Percentiles rank a stretch among this genome's conserved stretches.
These are phyloP conservation scores for Barnettozyma populi DNA, from an alignment of 805 yeast species.

Conservation along the genomic window DNA sequence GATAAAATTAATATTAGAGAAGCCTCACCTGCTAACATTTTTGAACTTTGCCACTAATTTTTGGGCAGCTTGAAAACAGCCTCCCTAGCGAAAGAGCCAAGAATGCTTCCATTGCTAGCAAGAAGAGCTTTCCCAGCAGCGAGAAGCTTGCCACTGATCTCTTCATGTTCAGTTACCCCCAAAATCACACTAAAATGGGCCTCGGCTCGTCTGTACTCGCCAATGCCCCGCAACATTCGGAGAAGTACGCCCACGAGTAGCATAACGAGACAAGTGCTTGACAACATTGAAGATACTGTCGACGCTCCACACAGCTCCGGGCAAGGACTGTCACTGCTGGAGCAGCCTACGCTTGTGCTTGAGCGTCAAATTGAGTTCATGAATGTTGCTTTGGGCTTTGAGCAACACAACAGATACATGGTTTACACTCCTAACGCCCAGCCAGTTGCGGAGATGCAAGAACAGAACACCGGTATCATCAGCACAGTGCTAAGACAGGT, in stretches of 20 bases:
- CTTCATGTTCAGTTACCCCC: neutral
- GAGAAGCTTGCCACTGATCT: neutral
- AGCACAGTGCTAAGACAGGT: constrained; percentile 78
- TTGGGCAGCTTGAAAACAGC: neutral
- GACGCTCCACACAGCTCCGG: neutral
- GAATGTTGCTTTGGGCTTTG: constrained; percentile 84
- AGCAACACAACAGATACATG: constrained; percentile 79
- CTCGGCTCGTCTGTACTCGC: constrained; percentile 8
- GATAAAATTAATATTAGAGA: too few relatives aligned
- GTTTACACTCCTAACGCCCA: constrained; percentile 71
- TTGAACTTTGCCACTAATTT: neutral
- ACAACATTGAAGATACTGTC: neutral
- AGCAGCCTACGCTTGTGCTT: constrained; percentile 77
- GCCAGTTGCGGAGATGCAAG: constrained; percentile 75
- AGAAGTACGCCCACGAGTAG: neutral
- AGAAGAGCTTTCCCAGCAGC: neutral
- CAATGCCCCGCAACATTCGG: constrained; percentile 8
- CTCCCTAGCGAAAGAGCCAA: neutral
- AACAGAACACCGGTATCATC: constrained; percentile 53
- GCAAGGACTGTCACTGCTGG: neutral
- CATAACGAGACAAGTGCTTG: neutral
- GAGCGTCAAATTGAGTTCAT: constrained; percentile 86
- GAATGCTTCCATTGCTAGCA: neutral
- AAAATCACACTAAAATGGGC: neutral
- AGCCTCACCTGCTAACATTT: too few relatives aligned